Conservation (phyloP, 1,139 yeast species). For the Yamadazyma atlantica region DNA sequence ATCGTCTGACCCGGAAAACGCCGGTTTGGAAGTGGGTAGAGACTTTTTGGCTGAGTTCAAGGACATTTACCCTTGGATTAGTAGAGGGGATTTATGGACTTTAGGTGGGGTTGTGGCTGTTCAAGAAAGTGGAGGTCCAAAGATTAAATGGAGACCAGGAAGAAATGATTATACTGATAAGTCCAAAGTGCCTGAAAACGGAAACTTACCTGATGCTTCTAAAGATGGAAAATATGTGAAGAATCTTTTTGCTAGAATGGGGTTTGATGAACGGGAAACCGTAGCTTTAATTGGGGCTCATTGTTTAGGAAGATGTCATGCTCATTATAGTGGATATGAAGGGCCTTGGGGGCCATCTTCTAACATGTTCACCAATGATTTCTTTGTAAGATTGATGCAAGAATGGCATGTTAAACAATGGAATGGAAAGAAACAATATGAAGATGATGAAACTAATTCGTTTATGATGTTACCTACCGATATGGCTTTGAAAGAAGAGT, state of each 20-base stretch:
- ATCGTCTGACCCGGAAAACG: conserved; percentile 67
- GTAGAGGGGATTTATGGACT: conserved; percentile 87
- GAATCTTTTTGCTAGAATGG: conserved; percentile 65
- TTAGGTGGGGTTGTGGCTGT: conserved; percentile 83
- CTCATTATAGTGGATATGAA: conserved; percentile 67
- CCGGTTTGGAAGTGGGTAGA: conserved; percentile 68
- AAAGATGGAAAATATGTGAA: conserved; percentile 70
- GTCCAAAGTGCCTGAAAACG: conserved; percentile 57
- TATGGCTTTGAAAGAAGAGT: conserved; percentile 68
- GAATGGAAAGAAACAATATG: conserved; percentile 75
- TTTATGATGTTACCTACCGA: conserved; percentile 93
- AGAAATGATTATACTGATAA: conserved; percentile 35
- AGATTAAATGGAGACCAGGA: conserved; percentile 85
- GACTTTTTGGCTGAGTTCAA: conserved; percentile 63
- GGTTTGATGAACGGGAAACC: conserved; percentile 78
- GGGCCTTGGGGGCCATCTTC: conserved; percentile 97
- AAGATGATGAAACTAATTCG: conserved; percentile 69
- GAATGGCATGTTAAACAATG: conserved; percentile 80
- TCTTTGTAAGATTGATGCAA: conserved; percentile 67
- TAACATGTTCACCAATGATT: conserved; percentile 81
- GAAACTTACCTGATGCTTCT: conserved; percentile 80
- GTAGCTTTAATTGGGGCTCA: conserved; percentile 91
- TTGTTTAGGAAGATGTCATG: conserved; percentile 77
- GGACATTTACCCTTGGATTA: conserved; percentile 68
- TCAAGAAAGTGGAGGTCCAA: conserved; percentile 87